A percentile compares a stretch with the other conserved stretches of the same genome.
phyloP scores from a whole-genome alignment of 208 protist genomes.

The Lotmaria passim region DNA sequence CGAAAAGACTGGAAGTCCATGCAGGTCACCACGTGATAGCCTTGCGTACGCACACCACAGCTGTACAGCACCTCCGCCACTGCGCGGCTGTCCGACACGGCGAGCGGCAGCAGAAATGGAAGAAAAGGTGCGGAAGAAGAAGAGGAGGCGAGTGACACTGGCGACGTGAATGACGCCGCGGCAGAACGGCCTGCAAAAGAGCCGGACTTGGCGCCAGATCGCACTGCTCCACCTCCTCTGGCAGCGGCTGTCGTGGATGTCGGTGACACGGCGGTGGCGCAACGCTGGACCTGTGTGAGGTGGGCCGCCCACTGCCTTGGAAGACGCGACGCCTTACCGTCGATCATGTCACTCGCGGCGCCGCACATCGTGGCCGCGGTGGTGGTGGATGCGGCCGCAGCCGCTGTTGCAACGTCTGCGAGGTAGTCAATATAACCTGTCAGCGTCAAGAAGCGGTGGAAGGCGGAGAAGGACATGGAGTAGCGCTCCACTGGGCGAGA shows the following conservation, averaged over 20 bases:
- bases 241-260: too few species aligned
- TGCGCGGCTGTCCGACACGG: conserved; percentile 50
- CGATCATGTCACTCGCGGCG: not conserved
- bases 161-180: not conserved
- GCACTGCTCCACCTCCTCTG: not conserved
- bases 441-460: conserved; percentile 29
- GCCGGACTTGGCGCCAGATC: not conserved
- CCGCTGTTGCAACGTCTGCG: conserved; percentile 6
- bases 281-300: conserved; percentile 25
- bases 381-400: not conserved
- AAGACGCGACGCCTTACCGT: not conserved
- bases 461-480: conserved; percentile 32
- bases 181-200: not conserved
- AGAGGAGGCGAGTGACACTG: not conserved
- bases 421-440: conserved; percentile 33
- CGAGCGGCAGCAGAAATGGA: conserved; percentile 26
- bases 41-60: conserved; percentile 44
- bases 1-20: conserved; percentile 71
- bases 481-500: conserved; percentile 20
- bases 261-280: too few species aligned
- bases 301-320: not conserved
- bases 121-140: not conserved
- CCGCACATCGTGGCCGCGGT: too few species aligned
- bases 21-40: conserved; percentile 56
- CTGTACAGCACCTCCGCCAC: conserved; percentile 54